These are phyloP conservation scores for Gossypium herbaceum DNA, from an alignment of 345 rosid genomes.

Conservation along the genomic window DNA sequence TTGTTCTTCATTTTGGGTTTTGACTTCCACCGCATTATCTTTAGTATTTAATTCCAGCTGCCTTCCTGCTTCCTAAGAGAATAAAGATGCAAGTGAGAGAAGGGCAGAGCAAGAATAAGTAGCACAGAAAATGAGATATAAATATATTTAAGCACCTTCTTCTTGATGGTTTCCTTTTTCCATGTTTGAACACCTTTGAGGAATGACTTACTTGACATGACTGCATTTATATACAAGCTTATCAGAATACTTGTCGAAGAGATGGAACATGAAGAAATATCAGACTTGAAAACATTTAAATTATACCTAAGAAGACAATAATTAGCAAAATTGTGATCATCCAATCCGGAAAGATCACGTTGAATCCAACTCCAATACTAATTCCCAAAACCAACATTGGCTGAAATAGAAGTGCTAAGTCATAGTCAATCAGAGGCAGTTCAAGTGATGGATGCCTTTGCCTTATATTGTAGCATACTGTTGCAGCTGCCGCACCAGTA, in stretches of 20 bases:
- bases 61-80: conserved; percentile 35
- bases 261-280: neutral
- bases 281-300: too few species aligned
- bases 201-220: conserved; percentile 41
- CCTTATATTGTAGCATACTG: conserved; percentile 37
- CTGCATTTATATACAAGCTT: conserved; percentile 12
- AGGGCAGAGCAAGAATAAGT: neutral
- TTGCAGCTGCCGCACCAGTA: conserved; percentile 39
- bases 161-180: conserved; percentile 43
- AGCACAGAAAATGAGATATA: neutral
- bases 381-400: conserved; percentile 50
- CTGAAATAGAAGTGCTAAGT: conserved; percentile 47
- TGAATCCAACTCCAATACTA: conserved; percentile 43
- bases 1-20: neutral
- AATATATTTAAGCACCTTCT: conserved; percentile 20
- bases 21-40: conserved; percentile 13
- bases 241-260: neutral
- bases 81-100: neutral
- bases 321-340: conserved; percentile 49
- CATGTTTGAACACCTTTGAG: conserved; percentile 48
- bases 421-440: conserved; percentile 47
- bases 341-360: conserved; percentile 50
- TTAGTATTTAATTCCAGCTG: conserved; percentile 4
- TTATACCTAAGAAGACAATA: conserved; percentile 7
- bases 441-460: conserved; percentile 49